These are phyloP conservation scores for Warburgia ugandensis DNA, from an alignment of 164 flowering plant genomes.

Conservation along the genomic window DNA sequence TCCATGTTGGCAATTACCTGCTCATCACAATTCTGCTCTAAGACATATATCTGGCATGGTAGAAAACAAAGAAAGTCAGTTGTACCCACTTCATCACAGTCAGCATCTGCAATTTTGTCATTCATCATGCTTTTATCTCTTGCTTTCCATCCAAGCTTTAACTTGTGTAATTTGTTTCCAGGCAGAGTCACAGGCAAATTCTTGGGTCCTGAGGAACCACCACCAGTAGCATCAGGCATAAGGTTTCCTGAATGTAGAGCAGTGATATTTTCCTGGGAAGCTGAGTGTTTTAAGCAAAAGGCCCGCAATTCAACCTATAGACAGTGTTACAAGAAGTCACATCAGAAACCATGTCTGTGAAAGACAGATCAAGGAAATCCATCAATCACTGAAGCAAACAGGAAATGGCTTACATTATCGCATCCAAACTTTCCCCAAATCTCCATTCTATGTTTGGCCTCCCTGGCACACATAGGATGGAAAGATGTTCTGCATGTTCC, in stretches of 20 bases:
- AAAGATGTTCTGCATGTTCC: slow-evolving; percentile 92
- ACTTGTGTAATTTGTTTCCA: slow-evolving; percentile 22
- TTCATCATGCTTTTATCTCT: slow-evolving; percentile 29
- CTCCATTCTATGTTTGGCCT: slow-evolving; percentile 82
- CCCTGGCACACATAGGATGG: slow-evolving; percentile 96
- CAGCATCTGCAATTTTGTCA: slow-evolving; percentile 15
- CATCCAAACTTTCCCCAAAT: slow-evolving; percentile 82
- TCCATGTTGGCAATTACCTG: slow-evolving; percentile 15
- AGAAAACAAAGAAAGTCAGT: slow-evolving; percentile 13
- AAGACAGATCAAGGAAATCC: neutral
- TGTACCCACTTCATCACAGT: slow-evolving; percentile 20
- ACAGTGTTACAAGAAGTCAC: slow-evolving; percentile 1
- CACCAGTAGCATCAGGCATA: slow-evolving; percentile 17
- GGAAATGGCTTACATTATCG: slow-evolving; percentile 51
- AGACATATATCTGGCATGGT: slow-evolving; percentile 13
- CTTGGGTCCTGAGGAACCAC: slow-evolving; percentile 20
- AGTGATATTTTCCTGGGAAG: slow-evolving; percentile 18
- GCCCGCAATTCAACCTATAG: slow-evolving; percentile 81
- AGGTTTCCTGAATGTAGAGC: slow-evolving; percentile 16
- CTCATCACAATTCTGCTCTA: slow-evolving; percentile 26
- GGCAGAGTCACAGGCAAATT: slow-evolving; percentile 17
- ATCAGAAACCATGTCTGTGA: neutral
- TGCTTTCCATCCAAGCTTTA: slow-evolving; percentile 33
- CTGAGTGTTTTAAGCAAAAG: slow-evolving; percentile 85
- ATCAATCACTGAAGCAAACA: neutral